phyloP scores from a whole-genome alignment of 176 grass and related monocot genomes.

The Aegilops longissima region DNA sequence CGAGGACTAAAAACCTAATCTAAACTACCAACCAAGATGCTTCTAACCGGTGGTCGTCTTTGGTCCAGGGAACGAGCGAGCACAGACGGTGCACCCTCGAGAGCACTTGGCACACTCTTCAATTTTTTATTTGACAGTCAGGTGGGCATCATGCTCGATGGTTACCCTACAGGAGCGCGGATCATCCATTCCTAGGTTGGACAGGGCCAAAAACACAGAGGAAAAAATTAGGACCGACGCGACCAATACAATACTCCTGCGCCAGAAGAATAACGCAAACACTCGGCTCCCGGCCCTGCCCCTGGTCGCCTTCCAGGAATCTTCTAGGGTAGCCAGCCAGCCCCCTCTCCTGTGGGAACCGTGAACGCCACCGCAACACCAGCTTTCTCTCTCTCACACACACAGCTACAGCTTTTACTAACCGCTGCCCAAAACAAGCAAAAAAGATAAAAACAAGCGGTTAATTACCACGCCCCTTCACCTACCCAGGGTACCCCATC shows the following conservation, averaged over 20 bases:
- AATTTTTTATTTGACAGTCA: neutral
- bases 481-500: neutral
- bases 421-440: neutral
- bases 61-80: neutral
- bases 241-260: neutral
- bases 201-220: constrained; percentile 1
- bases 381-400: constrained; percentile 5
- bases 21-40: too few species aligned
- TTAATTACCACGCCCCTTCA: constrained; percentile 23
- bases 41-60: too few species aligned
- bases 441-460: neutral
- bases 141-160: neutral
- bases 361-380: constrained; percentile 25
- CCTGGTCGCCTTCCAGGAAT: constrained; percentile 45
- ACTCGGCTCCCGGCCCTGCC: neutral
- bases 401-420: neutral
- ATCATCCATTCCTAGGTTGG: neutral
- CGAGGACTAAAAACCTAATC: too few species aligned
- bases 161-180: neutral
- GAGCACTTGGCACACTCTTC: neutral
- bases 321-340: constrained; percentile 44
- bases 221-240: constrained; percentile 30
- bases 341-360: neutral
- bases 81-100: neutral
- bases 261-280: constrained; percentile 4